Evolutionary conservation across 2,329 filamentous ascomycete genomes (phyloP), one percentile per base, ranked within the genome.

Genomic region (Alternaria hordeiaustralica): DNA sequence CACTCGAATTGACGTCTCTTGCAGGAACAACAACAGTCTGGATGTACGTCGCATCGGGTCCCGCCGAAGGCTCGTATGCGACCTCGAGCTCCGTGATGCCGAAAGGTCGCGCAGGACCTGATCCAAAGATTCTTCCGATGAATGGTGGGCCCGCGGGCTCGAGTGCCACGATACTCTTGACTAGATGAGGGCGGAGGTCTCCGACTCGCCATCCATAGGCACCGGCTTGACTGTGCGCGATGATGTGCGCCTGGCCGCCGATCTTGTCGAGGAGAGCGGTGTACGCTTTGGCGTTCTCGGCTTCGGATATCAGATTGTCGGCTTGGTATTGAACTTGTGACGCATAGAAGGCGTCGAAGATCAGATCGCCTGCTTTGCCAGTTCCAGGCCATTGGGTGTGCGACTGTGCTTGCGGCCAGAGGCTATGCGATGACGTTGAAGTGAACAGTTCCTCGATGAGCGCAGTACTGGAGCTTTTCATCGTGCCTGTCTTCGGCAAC

Each of bases 121-220:
- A 36, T 3, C n/a, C 18, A 15, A 43, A 50, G 2, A 61, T 57
- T 5, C 28, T 21, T 26, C 69, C 66, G 23, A 36, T 41, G 12
- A 63, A 87, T 0, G 86, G 86, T 1, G 87, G 86, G 0, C 87
- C 87, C 5, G 78, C 72, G 0, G 87, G 87, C 68, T 89, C 87
- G 12, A 89, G 64, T 1, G 82, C 79, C 2, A 89, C 74, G 20
- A 88, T 81, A 0, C 77, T 83, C 20, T 81, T 81, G 2, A 88
- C 83, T 0, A 84, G 75, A 0, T 82, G 67, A 0, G 87, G 86
- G 4, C 81, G 72, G 3, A 76, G 73, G 66, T 89, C 87, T 2
- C 83, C 84, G 9, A 84, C 79, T 9, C 84, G 78, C 82, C 82
- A 86, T 9, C 79, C 82, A 62, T 82, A 81, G 11, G 78, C 78